Evolutionary conservation across 2,329 filamentous ascomycete genomes (phyloP), one percentile per base, ranked within the genome.

Genomic region (Botrytis porri): DNA sequence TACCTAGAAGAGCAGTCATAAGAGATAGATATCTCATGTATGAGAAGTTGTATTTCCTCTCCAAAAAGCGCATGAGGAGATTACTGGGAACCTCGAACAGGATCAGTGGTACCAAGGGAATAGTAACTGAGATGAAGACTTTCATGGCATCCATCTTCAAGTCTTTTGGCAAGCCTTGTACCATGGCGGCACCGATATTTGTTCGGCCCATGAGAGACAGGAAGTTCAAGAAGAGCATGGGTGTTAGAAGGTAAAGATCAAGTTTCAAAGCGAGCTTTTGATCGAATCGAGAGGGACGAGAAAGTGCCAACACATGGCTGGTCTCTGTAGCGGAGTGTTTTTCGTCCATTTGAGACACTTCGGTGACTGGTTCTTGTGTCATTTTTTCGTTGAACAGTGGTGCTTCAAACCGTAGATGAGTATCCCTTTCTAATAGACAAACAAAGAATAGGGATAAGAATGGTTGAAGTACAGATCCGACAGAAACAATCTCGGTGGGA

Each of bases 61-160:
- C 75, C 14, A 77, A 70, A 82, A 72, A 64, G 5, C 73, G 64
- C 80, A 67, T 81, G 81, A 73, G 89, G 81, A 74, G 62, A 66
- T 76, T 76, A 65, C 73, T 75, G 12, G 74, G 75, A 43, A 76
- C 69, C 61, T 75, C 75, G 9, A 76, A 77, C 2, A 75, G 37
- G 73, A 85, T 82, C 75, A 85, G 85, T 0, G 83, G 82, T 57
- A 85, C 76, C 1, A 86, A 80, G 22, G 86, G 84, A 39, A 80
- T 76, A 0, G 80, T 77, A 74, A 87, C 74, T 79, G 48, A 74
- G 25, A 78, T 51, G n/a, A 79, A 78, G 25, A 79, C 74, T 65
- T 78, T 73, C 71, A 75, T 75, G 37, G 75, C 70, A 57, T 75
- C 75, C 29, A 79, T 73, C 37, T 76, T 73, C 29, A 80, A 74